Conservation (phyloP, 192 early-diverging fungal species). For the Lunasporangiospora selenospora region DNA sequence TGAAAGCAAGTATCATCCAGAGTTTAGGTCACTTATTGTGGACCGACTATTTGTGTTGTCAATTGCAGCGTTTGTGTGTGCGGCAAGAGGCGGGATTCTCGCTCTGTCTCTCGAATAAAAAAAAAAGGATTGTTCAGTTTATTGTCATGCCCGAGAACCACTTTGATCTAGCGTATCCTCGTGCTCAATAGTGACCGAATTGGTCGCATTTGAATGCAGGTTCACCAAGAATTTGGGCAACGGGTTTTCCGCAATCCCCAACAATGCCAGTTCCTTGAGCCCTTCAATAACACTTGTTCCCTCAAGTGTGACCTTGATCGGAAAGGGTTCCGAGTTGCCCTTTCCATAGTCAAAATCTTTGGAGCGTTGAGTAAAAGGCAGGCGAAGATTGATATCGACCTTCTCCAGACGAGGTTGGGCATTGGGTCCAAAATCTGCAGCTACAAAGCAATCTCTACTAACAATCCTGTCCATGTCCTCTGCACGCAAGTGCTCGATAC, state of each 20-base stretch:
- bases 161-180: too few species aligned
- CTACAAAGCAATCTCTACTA: conserved; percentile 20
- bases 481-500: conserved; percentile 20
- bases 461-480: conserved; percentile 23
- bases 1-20: too few species aligned
- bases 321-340: conserved; percentile 19
- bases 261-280: conserved; percentile 40
- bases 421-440: conserved; percentile 41
- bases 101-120: too few species aligned
- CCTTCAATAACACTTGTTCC: conserved; percentile 54
- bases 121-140: too few species aligned
- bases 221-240: conserved; percentile 48
- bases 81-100: too few species aligned
- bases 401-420: conserved; percentile 40
- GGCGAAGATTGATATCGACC: conserved; percentile 39
- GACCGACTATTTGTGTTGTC: too few species aligned
- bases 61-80: too few species aligned
- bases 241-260: conserved; percentile 32
- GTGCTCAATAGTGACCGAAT: conserved; percentile 27
- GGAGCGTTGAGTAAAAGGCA: conserved; percentile 14
- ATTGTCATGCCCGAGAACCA: too few species aligned
- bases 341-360: conserved; percentile 10
- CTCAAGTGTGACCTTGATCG: conserved; percentile 44
- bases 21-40: too few species aligned
- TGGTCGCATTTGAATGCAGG: conserved; percentile 42